These are phyloP conservation scores for Rhododendron ovatum DNA, from an alignment of 148 eudicot species.

Conservation along the genomic window DNA sequence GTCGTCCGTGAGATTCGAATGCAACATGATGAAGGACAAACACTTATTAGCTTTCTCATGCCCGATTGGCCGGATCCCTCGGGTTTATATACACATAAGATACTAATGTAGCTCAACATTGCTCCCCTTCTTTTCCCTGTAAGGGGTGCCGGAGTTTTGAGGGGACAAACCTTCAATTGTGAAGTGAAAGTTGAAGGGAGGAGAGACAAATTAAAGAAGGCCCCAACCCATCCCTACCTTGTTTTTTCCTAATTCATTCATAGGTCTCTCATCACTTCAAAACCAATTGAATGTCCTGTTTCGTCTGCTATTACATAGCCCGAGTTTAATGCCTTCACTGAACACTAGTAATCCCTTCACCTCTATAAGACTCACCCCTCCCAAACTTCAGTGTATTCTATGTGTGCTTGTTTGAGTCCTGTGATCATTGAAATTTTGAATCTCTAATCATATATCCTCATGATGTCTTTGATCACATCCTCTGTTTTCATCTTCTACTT, in stretches of 20 bases:
- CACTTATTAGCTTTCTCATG: no score
- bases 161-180: background rate
- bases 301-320: background rate
- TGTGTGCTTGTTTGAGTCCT: background rate
- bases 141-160: background rate
- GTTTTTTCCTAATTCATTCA: background rate
- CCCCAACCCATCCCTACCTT: background rate
- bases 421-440: background rate
- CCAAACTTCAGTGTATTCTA: background rate
- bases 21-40: no score
- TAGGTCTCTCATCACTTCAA: background rate
- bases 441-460: background rate
- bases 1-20: no score
- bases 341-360: background rate
- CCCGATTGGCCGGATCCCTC: no score
- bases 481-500: slow-evolving; percentile 4
- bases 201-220: background rate
- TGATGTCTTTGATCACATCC: background rate
- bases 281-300: background rate
- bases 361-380: background rate
- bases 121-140: background rate
- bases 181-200: background rate
- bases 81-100: no score
- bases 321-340: background rate
- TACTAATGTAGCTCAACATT: background rate